Base-by-base conservation (phyloP, 352 stramenopile species). In the Aphanomyces astaci region DNA sequence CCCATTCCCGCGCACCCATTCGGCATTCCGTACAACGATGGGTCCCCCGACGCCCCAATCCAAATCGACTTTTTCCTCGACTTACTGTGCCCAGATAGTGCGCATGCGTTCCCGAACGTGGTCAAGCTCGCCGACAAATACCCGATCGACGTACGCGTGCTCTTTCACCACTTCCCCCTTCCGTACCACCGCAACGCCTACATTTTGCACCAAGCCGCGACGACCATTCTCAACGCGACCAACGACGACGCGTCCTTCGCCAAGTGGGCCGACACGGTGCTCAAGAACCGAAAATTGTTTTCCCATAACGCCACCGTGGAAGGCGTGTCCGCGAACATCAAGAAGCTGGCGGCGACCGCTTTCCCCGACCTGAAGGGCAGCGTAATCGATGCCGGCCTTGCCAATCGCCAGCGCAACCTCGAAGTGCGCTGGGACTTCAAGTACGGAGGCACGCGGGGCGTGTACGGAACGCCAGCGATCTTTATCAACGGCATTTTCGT, bases 1-100 rank as follows among this genome's bases (percentile, higher is more conserved):
- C 75, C 76, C 22, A 82, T 92, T 56, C 85, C 81, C 17, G 70
- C 73, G 19, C 79, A 78, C 33, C 83, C 77, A 1, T 79, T 81
- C 24, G 85, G 85, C 0, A 90, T 92, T 59, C 84, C 78, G 1
- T 64, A 87, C 17, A 77, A 78, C 17, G 53, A 76, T 1, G 82
- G 85, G 5, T 73, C 40, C 19, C 76, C 81, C 7, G 69, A 79
- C 19, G 85, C 85, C 2, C 76, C 78, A 33, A 81, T 94, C 33
- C 85, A 94, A 70, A 78, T 94, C 48, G 85, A 94, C 74, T 85
- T 81, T 19, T 94, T 88, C 66, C 76, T 94, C 19, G 83, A 94
- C 60, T 66, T 92, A 71, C 70, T 80, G 30, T 80, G 75, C 57
- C 75, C 75, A 13, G 72, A 71, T 32, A 78, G 75, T 53, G 70